Base-by-base conservation (phyloP, 306 rosid species). In the Medicago truncatula region DNA sequence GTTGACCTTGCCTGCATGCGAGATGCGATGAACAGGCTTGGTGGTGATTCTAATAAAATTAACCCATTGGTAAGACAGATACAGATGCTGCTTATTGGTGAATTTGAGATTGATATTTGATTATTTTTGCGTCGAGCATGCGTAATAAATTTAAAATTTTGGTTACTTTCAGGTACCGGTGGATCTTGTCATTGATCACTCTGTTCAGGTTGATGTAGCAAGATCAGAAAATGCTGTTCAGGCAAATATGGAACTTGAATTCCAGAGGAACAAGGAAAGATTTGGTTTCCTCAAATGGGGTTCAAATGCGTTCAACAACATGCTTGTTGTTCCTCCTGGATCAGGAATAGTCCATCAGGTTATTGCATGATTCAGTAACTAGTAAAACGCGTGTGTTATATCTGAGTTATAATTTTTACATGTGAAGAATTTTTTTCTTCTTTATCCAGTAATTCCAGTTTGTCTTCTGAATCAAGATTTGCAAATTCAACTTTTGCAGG, bases 1-100 rank as follows among this genome's bases (percentile, higher is more conserved):
- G 96, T 95, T 86, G 99, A 95, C 83, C 97, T 95, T 77, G 99
- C 99, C 80, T 87, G 96, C 71, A 95, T 92, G 99, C 85, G 99
- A 58, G 99, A 95, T 76, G 99, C 99, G 0, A 95, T 95, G 99
- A 95, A 90, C 84, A 88, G 38, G 18, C 97, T 95, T 10, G 96
- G 97, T 14, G 93, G 97, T 14, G 96, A 92, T 85, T 90, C 99
- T 43, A 87, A 90, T 85, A 90, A 92, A 85, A 95, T 92, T 69
- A 95, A 95, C 50, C 99, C 99, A 23, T 83, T 95, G 97, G 99
- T 89, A 79, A 87, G 89, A 62, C 31, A 28, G 28, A 23, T 2
- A 2, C 36, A n/a, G 49, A 17, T 54, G 23, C 16, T 50, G 61
- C n/a, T 63, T 44, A 44, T 62, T 67, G 13, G 23, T 70, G 53